Percentiles rank a stretch among this genome's conserved stretches.
These are phyloP conservation scores for Penicillium sp. DNA, from an alignment of 2,329 filamentous ascomycete genomes.

Conservation along the genomic window DNA sequence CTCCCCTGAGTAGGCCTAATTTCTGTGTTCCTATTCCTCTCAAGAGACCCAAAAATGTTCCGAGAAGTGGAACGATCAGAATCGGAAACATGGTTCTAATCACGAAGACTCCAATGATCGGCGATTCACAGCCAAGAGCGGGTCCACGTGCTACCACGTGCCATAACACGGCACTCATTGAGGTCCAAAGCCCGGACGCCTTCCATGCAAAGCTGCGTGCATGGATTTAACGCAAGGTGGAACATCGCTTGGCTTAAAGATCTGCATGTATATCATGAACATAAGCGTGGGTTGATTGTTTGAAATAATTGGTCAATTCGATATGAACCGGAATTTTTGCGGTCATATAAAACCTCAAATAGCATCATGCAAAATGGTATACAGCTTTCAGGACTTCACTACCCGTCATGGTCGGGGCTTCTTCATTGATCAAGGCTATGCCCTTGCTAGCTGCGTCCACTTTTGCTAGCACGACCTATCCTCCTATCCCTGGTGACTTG, in stretches of 20 bases:
- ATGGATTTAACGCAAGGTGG: not conserved
- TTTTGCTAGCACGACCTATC: conserved; percentile 38
- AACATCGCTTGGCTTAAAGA: not conserved
- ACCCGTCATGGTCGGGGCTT: conserved; percentile 12
- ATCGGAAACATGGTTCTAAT: not conserved
- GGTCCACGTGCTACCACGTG: conserved; percentile 9
- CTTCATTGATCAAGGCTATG: conserved; percentile 13
- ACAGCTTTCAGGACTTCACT: not conserved
- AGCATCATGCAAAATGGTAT: not conserved
- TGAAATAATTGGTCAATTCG: conserved; percentile 11
- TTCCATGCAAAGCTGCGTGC: conserved; percentile 1
- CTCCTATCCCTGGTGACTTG: conserved; percentile 47
- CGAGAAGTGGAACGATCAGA: not conserved
- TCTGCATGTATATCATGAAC: conserved; percentile 1
- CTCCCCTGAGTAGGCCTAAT: too few relatives aligned
- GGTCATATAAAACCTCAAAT: not conserved
- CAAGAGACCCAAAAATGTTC: not conserved
- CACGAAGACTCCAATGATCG: not conserved
- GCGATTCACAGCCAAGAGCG: not conserved
- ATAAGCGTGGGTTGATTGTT: conserved; percentile 9
- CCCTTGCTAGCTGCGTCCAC: conserved; percentile 17
- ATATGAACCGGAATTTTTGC: not conserved
- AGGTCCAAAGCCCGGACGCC: conserved; percentile 9
- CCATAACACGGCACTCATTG: not conserved
- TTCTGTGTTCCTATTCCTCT: too few relatives aligned